Evolutionary conservation across 176 grass and related monocot genomes (phyloP).

Genomic region (Phyllostachys edulis): DNA sequence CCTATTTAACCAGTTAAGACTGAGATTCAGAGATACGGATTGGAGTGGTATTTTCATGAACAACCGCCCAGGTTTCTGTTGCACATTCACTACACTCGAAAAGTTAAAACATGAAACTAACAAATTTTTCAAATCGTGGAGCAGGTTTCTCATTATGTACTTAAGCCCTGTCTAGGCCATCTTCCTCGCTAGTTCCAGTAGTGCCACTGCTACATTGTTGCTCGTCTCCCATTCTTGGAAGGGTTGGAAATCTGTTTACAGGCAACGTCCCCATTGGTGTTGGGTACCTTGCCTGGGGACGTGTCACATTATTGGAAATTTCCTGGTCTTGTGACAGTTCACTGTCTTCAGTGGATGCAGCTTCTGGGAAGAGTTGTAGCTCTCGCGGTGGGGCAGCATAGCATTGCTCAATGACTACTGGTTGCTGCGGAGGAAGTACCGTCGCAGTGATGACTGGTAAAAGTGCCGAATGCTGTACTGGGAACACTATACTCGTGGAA

Average conservation of each 20-base stretch:
- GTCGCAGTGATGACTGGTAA: conserved; percentile 5
- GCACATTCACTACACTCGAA: not conserved
- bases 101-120: not conserved
- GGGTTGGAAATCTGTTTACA: conserved; percentile 35
- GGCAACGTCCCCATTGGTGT: conserved; percentile 21
- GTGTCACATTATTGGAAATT: conserved; percentile 25
- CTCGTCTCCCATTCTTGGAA: conserved; percentile 51
- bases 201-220: conserved; percentile 51
- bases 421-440: conserved; percentile 24
- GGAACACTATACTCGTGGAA: conserved; percentile 27
- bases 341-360: conserved; percentile 24
- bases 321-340: conserved; percentile 28
- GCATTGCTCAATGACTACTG: conserved; percentile 33
- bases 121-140: not conserved
- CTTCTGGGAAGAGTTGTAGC: conserved; percentile 80
- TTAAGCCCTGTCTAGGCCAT: not conserved
- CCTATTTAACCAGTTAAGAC: not conserved
- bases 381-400: conserved; percentile 45
- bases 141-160: not conserved
- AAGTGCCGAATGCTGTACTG: conserved; percentile 44
- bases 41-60: conserved; percentile 25
- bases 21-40: conserved; percentile 1
- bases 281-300: conserved; percentile 47
- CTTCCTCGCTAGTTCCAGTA: conserved; percentile 26
- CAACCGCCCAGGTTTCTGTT: conserved; percentile 3